Evolutionary conservation across 192 early-diverging fungal species (phyloP).

Genomic region (Backusella sp.): DNA sequence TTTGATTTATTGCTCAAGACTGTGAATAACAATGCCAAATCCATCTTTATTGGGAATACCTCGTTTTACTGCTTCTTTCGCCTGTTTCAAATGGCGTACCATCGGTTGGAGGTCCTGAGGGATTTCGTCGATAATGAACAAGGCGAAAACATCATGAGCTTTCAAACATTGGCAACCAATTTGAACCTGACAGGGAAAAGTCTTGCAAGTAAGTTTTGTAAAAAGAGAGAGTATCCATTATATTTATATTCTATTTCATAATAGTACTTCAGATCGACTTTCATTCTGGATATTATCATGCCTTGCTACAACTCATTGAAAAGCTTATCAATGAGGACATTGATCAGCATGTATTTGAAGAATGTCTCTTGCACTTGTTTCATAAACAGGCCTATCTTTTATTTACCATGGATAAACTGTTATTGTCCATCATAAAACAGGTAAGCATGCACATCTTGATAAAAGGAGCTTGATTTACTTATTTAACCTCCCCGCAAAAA

Average conservation of each 20-base stretch:
- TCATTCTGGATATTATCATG: conserved; percentile 65
- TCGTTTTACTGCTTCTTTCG: conserved; percentile 76
- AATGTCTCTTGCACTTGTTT: conserved; percentile 80
- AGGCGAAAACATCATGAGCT: conserved; percentile 42
- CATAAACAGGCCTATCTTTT: conserved; percentile 84
- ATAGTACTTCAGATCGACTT: conserved; percentile 48
- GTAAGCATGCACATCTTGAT: conserved; percentile 28
- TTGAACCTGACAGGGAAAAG: conserved; percentile 48
- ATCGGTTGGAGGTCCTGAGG: conserved; percentile 78
- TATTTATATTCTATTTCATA: neutral
- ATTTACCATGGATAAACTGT: conserved; percentile 88
- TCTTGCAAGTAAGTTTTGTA: conserved; percentile 40
- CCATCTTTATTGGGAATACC: conserved; percentile 82
- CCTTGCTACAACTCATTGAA: conserved; percentile 71
- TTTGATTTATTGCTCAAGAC: conserved; percentile 50
- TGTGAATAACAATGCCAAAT: conserved; percentile 27
- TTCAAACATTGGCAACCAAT: conserved; percentile 55
- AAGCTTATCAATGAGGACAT: conserved; percentile 78
- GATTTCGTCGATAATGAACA: conserved; percentile 59
- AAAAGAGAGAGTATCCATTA: conserved; percentile 39
- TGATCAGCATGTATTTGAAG: conserved; percentile 81
- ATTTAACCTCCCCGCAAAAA: too few species aligned
- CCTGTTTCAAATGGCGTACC: conserved; percentile 44
- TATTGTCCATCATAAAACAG: conserved; percentile 76
- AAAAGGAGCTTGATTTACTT: neutral